Evolutionary conservation across 352 stramenopile species (phyloP).

Genomic region (Pythium plurisporium): DNA sequence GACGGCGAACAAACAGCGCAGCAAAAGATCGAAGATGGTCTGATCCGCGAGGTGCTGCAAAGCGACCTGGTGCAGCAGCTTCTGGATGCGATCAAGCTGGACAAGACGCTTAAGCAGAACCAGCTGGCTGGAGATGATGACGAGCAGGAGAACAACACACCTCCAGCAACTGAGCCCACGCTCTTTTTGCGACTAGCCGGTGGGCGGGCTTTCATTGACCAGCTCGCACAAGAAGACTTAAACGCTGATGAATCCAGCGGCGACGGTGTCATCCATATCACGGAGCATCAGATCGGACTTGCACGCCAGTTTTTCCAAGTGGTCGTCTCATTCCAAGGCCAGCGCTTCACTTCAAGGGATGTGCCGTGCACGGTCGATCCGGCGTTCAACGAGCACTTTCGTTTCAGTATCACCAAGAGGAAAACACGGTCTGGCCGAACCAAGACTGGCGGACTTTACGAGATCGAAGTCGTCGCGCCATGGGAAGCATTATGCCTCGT

Average conservation of each 20-base stretch:
- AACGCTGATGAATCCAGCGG: conserved; percentile 5
- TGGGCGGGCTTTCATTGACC: conserved; percentile 72
- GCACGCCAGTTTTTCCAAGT: conserved; percentile 54
- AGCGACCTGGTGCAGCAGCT: conserved; percentile 76
- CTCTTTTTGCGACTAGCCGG: conserved; percentile 56
- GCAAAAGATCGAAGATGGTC: conserved; percentile 21
- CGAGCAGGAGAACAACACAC: neutral
- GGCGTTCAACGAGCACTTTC: conserved; percentile 67
- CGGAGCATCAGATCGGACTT: conserved; percentile 33
- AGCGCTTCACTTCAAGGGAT: conserved; percentile 43
- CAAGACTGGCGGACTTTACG: conserved; percentile 28
- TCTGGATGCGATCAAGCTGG: conserved; percentile 36
- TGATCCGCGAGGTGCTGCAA: conserved; percentile 62
- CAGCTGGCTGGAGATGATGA: neutral
- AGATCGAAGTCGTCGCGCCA: conserved; percentile 52
- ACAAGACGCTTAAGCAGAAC: conserved; percentile 18
- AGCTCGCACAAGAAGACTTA: conserved; percentile 31
- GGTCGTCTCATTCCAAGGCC: conserved; percentile 46
- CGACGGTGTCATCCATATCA: conserved; percentile 7
- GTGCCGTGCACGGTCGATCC: conserved; percentile 54
- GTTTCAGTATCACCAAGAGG: conserved; percentile 42
- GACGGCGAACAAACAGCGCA: neutral
- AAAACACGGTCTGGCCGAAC: conserved; percentile 20
- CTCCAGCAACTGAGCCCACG: conserved; percentile 6
- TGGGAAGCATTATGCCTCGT: conserved; percentile 70